Evolutionary conservation across 441 rosid genomes (phyloP).

Genomic region (Brassica balearica): DNA sequence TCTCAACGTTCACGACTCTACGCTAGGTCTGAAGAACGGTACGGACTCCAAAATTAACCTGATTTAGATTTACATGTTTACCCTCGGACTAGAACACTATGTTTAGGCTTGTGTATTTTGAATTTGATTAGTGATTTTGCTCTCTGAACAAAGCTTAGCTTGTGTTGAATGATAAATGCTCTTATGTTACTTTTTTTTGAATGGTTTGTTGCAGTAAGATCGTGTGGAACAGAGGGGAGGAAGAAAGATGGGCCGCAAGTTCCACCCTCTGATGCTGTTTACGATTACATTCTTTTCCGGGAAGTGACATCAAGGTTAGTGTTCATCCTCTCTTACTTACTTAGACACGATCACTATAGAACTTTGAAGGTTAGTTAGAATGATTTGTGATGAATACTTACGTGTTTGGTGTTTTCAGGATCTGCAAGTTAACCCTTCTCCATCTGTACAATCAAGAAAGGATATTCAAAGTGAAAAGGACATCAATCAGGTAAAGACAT

Average conservation of each 20-base stretch:
- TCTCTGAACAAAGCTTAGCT: not conserved
- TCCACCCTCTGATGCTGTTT: conserved; percentile 53
- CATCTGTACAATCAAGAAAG: conserved; percentile 46
- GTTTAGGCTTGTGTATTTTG: not conserved
- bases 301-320: conserved; percentile 59
- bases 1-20: conserved; percentile 52
- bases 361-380: not conserved
- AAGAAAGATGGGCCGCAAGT: conserved; percentile 59
- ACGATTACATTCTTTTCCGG: conserved; percentile 59
- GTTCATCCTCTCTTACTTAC: not conserved
- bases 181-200: conserved; percentile 5
- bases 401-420: conserved; percentile 49
- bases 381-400: conserved; percentile 1
- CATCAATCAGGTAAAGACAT: conserved; percentile 53
- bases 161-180: conserved; percentile 12
- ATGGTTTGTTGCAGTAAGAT: conserved; percentile 46
- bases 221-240: conserved; percentile 64
- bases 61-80: not conserved
- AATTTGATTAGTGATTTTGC: not conserved
- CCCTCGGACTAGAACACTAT: too few species aligned
- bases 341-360: not conserved
- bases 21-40: conserved; percentile 69
- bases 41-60: conserved; percentile 29
- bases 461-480: conserved; percentile 50
- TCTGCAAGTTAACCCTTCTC: conserved; percentile 59